Percentiles rank a stretch among this genome's conserved stretches.
Evolutionary conservation across 805 yeast genomes (phyloP).

Genomic region (Candida nemodendra): DNA sequence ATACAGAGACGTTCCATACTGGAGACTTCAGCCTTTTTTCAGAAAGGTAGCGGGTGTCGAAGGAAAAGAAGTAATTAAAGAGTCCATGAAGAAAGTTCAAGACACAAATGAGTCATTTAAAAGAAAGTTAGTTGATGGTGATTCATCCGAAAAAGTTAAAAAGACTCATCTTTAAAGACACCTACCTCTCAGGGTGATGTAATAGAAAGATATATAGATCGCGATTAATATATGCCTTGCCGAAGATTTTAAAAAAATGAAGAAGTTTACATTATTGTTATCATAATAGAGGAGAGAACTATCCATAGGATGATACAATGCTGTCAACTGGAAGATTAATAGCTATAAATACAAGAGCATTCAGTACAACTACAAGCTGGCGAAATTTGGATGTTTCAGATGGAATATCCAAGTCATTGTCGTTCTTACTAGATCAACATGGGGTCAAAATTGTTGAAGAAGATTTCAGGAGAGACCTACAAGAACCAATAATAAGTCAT

Average conservation of each 20-base stretch:
- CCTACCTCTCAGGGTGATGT: no score
- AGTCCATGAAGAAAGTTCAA: constrained; percentile 17
- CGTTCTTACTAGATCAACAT: constrained; percentile 17
- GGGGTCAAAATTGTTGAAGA: constrained; percentile 18
- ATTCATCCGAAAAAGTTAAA: not conserved
- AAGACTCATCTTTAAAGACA: no score
- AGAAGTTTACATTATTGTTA: no score
- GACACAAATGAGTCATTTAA: constrained; percentile 15
- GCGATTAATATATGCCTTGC: no score
- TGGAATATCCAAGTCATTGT: constrained; percentile 22
- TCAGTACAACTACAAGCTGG: no score
- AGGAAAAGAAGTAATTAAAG: constrained; percentile 39
- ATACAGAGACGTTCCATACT: constrained; percentile 81
- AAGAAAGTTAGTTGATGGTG: constrained; percentile 6
- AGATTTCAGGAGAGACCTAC: constrained; percentile 31
- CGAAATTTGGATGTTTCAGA: no score
- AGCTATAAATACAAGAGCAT: no score
- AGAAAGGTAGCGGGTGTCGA: constrained; percentile 81
- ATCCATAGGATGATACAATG: no score
- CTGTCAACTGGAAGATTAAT: no score
- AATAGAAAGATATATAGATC: not conserved
- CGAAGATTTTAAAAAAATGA: no score
- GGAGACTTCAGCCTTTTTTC: constrained; percentile 97
- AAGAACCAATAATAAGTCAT: constrained; percentile 40
- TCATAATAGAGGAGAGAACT: no score